phyloP scores from a whole-genome alignment of 805 yeast species.

The Ogataea haglerorum region DNA sequence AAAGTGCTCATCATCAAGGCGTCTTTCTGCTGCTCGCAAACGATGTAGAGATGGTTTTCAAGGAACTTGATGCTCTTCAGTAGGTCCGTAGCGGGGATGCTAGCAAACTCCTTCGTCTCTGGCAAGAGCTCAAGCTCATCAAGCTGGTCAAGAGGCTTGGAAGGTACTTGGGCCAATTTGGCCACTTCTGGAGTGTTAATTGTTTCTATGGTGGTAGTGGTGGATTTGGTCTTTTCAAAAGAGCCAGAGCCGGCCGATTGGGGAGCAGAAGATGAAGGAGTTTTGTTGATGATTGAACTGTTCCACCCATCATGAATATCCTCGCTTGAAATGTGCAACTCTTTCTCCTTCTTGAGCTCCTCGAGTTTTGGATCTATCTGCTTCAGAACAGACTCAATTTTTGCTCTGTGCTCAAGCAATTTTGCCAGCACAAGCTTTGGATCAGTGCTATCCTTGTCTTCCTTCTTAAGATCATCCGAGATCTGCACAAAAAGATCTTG shows the following conservation, averaged over 20 bases:
- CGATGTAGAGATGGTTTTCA: slow-evolving; percentile 59
- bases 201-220: slow-evolving; percentile 28
- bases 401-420: slow-evolving; percentile 59
- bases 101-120: slow-evolving; percentile 64
- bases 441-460: slow-evolving; percentile 43
- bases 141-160: slow-evolving; percentile 33
- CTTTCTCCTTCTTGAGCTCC: slow-evolving; percentile 66
- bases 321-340: slow-evolving; percentile 76
- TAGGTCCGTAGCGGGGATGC: slow-evolving; percentile 48
- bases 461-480: slow-evolving; percentile 52
- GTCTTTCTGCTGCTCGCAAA: slow-evolving; percentile 83
- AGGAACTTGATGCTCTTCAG: slow-evolving; percentile 50
- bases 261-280: slow-evolving; percentile 22
- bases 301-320: slow-evolving; percentile 93
- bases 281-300: slow-evolving; percentile 70
- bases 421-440: slow-evolving; percentile 38
- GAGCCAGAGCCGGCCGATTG: slow-evolving; percentile 18
- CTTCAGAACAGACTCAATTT: slow-evolving; percentile 62
- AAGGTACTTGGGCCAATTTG: slow-evolving; percentile 21
- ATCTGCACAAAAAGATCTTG: slow-evolving; percentile 84
- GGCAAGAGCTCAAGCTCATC: slow-evolving; percentile 56
- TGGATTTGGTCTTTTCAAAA: slow-evolving; percentile 17
- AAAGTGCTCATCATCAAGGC: slow-evolving; percentile 91
- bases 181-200: slow-evolving; percentile 28
- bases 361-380: slow-evolving; percentile 66